Base-by-base conservation (phyloP, 345 rosid species). In the Arabidopsis suecica region DNA sequence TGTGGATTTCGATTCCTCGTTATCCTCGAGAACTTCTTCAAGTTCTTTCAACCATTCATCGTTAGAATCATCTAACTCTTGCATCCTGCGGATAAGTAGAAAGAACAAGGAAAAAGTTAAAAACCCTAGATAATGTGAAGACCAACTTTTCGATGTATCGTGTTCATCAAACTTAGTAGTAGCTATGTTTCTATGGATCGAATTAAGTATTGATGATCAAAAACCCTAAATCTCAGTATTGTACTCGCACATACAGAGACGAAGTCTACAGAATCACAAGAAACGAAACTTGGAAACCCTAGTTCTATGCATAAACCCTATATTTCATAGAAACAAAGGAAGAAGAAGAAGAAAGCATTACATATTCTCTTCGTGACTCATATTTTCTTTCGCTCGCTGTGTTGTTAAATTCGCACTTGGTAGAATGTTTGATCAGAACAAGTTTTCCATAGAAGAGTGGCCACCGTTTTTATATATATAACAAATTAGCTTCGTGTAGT, bases 1-100 rank as follows among this genome's bases (percentile, higher is more conserved):
- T 4, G 92, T 87, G 18, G 25, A 8, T 11, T 28, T 51, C 14
- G 61, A 16, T 49, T 49, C 36, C 3, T 38, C 51, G 13, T 16
- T 50, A 25, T 71, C 58, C 47, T 45, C 57, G 61, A 50, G 6
- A 72, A 33, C 34, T 61, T 51, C 54, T 63, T 41, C 69, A 40
- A 61, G 16, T 2, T 49, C 47, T 22, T 56, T 56, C 14, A 28
- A 55, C 1, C 14, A 32, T 33, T 57, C 65, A n/a, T 68, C 13
- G 40, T 34, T 37, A 25, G 40, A 25, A 36, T 37, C 4, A 12
- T 5, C 23, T 11, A 50, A 49, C 13, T 9, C 5, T 61, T 71
- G 50, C 63, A 13, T 71, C 60, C 50, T 61, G 60, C 50, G 12
- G 1, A 47, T 13, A 58, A 13, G 53, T 14, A 5, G 13, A 47